Percentiles rank a stretch among this genome's conserved stretches.
These are phyloP conservation scores for Ogataea pilisensis DNA, from an alignment of 805 yeast species.

Conservation along the genomic window DNA sequence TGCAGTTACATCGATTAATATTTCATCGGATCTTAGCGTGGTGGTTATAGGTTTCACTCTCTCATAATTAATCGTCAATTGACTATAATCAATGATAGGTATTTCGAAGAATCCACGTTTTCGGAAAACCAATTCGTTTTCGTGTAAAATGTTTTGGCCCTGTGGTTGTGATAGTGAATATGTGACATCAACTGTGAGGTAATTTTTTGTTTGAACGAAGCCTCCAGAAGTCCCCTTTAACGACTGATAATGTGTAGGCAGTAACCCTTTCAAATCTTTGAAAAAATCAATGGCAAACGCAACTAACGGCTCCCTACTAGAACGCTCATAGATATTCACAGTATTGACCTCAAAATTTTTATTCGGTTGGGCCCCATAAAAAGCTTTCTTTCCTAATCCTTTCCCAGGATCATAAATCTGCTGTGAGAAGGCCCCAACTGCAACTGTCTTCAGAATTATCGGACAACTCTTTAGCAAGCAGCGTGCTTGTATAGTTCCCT, in stretches of 20 bases:
- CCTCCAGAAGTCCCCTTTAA: not conserved
- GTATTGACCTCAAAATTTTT: not conserved
- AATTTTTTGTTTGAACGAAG: constrained; percentile 1
- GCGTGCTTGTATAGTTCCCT: constrained; percentile 1
- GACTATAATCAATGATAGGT: constrained; percentile 1
- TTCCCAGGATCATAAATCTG: constrained; percentile 1
- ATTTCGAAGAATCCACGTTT: constrained; percentile 4
- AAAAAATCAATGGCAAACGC: constrained; percentile 2
- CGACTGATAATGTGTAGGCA: constrained; percentile 2
- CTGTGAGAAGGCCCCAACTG: not conserved
- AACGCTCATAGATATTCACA: not conserved
- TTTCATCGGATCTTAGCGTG: constrained; percentile 1
- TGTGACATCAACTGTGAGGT: constrained; percentile 1
- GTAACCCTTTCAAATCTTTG: not conserved
- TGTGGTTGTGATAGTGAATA: not conserved
- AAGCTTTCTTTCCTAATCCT: constrained; percentile 1
- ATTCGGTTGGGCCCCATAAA: constrained; percentile 1
- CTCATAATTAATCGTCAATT: not conserved
- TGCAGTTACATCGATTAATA: not conserved
- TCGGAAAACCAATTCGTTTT: constrained; percentile 1
- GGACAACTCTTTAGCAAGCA: constrained; percentile 2
- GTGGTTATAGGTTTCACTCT: not conserved
- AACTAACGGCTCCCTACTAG: not conserved
- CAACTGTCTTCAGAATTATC: not conserved
- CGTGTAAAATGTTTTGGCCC: not conserved